Conservation (phyloP, 1,139 yeast species). For the Saccharomycopsis hybrid region DNA sequence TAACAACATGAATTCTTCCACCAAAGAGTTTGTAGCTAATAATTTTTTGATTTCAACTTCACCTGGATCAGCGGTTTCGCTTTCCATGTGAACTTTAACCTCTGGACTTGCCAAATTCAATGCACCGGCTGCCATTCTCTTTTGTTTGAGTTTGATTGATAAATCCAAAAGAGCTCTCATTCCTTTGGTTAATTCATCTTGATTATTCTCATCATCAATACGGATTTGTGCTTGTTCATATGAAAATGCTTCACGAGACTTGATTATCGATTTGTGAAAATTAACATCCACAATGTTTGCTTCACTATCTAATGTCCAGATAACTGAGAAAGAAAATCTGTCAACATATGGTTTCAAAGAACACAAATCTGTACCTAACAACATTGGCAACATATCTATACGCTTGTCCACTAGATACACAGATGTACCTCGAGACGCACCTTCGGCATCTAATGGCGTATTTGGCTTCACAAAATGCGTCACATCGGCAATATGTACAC, state of each 20-base stretch:
- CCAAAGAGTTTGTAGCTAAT: conserved; percentile 88
- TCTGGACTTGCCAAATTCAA: conserved; percentile 96
- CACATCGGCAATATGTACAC: conserved; percentile 99
- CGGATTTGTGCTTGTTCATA: conserved; percentile 90
- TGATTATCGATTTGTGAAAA: conserved; percentile 82
- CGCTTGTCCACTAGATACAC: conserved; percentile 97
- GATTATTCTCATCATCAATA: conserved; percentile 72
- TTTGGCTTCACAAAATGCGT: conserved; percentile 94
- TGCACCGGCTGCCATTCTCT: conserved; percentile 91
- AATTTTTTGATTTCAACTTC: conserved; percentile 89
- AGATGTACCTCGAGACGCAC: conserved; percentile 95
- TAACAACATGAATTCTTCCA: conserved; percentile 96
- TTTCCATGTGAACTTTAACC: conserved; percentile 94
- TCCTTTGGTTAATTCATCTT: conserved; percentile 81
- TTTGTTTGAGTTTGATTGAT: conserved; percentile 79
- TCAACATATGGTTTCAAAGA: conserved; percentile 94
- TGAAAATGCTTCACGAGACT: conserved; percentile 90
- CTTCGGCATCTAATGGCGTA: conserved; percentile 90
- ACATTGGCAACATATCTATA: conserved; percentile 96
- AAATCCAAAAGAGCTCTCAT: conserved; percentile 75
- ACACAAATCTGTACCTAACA: conserved; percentile 92
- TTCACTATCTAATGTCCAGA: conserved; percentile 88
- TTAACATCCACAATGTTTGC: conserved; percentile 81
- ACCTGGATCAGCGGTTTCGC: conserved; percentile 94
- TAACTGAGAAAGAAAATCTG: conserved; percentile 89